Evolutionary conservation across 768 basidiomycete species (phyloP), one percentile per base, ranked within the genome.

Genomic region (Leccinum disarticulatum): DNA sequence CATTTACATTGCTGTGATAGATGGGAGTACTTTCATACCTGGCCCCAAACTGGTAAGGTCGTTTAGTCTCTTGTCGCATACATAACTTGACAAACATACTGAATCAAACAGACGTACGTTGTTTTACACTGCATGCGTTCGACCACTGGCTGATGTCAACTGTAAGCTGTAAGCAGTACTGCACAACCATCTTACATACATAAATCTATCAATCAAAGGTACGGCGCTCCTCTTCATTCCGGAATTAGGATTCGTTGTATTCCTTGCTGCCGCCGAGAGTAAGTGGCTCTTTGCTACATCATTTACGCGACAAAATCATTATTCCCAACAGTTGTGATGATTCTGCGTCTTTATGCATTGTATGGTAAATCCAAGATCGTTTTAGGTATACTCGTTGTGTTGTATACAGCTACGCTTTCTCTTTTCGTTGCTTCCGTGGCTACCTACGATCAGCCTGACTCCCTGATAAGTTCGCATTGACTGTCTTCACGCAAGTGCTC

Each of bases 321-420:
- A 22, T 7, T 1, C 10, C 33, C 1, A 55, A 9, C 35, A 69
- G 68, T 68, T 6, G 47, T 64, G 33, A 69, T 69, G 68, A 64
- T 69, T 48, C 27, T 69, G 6, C 64, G 68, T 0, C 59, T 70
- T 11, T 70, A 69, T 33, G 66, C 68, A 25, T 56, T 70, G 59
- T 70, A 69, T 30, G 17, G 38, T 22, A 49, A 30, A 36, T 65
- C 65, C 27, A 65, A 17, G 56, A 35, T 54, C 14, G 17, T 69
- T 33, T 49, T 69, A 7, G 55, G 59, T 11, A 14, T 60, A 14
- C 61, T 69, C 11, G 56, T 70, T 5, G 50, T 50, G 17, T 7
- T 65, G 22, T 69, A 66, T 11, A 49, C 5, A 8, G n/a, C 41
- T 5, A 58, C 47, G 11, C 22, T 70, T 6, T 2, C 55, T 30